Evolutionary conservation across 2,329 filamentous ascomycete species (phyloP), one percentile per base, ranked within the genome.

Genomic region (Neoscytalidium dimidiatum): DNA sequence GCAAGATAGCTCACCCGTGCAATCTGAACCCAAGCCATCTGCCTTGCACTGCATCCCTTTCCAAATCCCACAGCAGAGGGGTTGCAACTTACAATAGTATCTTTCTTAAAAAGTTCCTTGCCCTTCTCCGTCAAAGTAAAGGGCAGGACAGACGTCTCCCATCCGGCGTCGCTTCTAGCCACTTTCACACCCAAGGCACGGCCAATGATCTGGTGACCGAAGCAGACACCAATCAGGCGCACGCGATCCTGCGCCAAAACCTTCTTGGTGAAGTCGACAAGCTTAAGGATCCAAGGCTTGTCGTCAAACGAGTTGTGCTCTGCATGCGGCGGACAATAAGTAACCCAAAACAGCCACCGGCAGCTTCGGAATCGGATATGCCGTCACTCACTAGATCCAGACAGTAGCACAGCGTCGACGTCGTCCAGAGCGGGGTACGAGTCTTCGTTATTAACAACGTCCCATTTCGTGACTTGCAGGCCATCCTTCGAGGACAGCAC

Each of bases 141-240:
- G 29, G 88, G 84, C 26, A 86, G 86, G 2, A 95, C 92, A 57
- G 90, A 88, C n/a, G 91, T 80, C 79, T 96, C 93, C 93, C 92
- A 96, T 2, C 92, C 92, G 21, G 80, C 76, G 26, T 87, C 83
- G 74, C 86, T 91, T 62, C 87, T 80, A 38, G 83, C 88, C 2
- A 96, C 90, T 70, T 86, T 84, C 21, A 80, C 84, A 3, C 88
- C 91, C 69, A 94, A 74, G 1, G 92, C 91, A 61, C 92, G 84
- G 1, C 86, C 92, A 48, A 95, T 80, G 71, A 96, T 93, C 80
- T 96, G 92, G 75, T 96, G 92, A 4, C 92, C 92, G 75, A 94
- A 96, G 78, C 92, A 96, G 17, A 95, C 84, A 11, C 92, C 92
- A 17, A 96, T 83, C n/a, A 94, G 78, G 38, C 87, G 85, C 7